A percentile compares a stretch with the other conserved stretches of the same genome.
Evolutionary conservation across 2,329 filamentous ascomycete genomes (phyloP).

Genomic region (Aspergillus hortae): DNA sequence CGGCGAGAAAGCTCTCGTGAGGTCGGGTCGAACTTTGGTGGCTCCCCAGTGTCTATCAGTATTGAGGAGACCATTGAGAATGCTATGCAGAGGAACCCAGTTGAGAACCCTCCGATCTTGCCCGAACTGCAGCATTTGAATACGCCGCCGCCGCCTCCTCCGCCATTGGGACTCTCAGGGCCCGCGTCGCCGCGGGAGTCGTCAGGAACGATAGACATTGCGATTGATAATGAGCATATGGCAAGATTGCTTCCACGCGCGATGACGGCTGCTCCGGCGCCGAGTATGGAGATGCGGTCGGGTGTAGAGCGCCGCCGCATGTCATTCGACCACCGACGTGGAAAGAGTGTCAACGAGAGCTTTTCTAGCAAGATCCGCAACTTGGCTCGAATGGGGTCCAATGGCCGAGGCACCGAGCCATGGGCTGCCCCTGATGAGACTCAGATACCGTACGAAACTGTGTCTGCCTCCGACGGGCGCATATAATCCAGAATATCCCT

Average conservation of each 20-base stretch:
- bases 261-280: slow-evolving; percentile 33
- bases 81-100: slow-evolving; percentile 18
- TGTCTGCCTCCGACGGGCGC: slow-evolving; percentile 17
- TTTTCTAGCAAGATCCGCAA: slow-evolving; percentile 53
- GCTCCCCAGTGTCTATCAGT: slow-evolving; percentile 44
- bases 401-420: slow-evolving; percentile 44
- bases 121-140: slow-evolving; percentile 61
- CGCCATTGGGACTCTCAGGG: slow-evolving; percentile 28
- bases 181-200: slow-evolving; percentile 31
- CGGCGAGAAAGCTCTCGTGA: slow-evolving; percentile 28
- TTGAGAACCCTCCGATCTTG: slow-evolving; percentile 47
- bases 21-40: slow-evolving; percentile 22
- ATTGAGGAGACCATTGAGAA: slow-evolving; percentile 54
- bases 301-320: slow-evolving; percentile 35
- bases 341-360: slow-evolving; percentile 56
- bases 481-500: slow-evolving; percentile 8
- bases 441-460: slow-evolving; percentile 25
- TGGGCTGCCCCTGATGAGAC: slow-evolving; percentile 18
- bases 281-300: slow-evolving; percentile 22
- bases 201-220: slow-evolving; percentile 38
- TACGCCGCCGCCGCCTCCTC: slow-evolving; percentile 52
- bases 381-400: slow-evolving; percentile 52
- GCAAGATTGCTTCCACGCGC: slow-evolving; percentile 33
- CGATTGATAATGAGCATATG: slow-evolving; percentile 38
- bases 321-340: slow-evolving; percentile 49